phyloP scores from a whole-genome alignment of 345 rosid genomes.

The Erysimum cheiranthoides region DNA sequence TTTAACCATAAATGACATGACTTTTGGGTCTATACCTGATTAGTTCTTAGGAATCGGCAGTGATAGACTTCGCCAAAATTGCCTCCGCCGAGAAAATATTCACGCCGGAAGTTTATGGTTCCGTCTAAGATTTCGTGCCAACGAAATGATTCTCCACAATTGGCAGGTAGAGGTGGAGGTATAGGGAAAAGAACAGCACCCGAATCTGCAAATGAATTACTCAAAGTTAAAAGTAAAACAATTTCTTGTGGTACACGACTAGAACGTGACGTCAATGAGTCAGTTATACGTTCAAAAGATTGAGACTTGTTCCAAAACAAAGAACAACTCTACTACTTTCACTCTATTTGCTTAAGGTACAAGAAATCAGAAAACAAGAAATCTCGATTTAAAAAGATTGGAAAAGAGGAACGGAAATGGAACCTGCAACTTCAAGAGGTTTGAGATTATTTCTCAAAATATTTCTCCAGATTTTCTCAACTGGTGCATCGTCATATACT shows the following conservation, averaged over 20 bases:
- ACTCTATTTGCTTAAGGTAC: neutral
- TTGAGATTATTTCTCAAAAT: too few relatives aligned
- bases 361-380: neutral
- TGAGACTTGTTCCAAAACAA: neutral
- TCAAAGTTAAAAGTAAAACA: neutral
- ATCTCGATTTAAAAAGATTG: neutral
- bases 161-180: neutral
- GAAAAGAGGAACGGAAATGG: constrained; percentile 1
- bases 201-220: constrained; percentile 3
- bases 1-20: constrained; percentile 1
- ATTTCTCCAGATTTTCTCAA: too few relatives aligned
- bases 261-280: neutral
- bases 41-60: neutral
- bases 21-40: constrained; percentile 1
- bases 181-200: neutral
- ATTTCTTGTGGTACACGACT: neutral
- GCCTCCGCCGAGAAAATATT: neutral
- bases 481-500: too few relatives aligned
- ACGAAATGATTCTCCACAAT: neutral
- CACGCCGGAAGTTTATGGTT: neutral
- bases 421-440: constrained; percentile 3
- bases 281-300: neutral
- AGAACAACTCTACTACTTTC: neutral
- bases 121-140: neutral
- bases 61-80: constrained; percentile 26